Evolutionary conservation across 805 yeast genomes (phyloP).

Genomic region (Wickerhamiella azyma): DNA sequence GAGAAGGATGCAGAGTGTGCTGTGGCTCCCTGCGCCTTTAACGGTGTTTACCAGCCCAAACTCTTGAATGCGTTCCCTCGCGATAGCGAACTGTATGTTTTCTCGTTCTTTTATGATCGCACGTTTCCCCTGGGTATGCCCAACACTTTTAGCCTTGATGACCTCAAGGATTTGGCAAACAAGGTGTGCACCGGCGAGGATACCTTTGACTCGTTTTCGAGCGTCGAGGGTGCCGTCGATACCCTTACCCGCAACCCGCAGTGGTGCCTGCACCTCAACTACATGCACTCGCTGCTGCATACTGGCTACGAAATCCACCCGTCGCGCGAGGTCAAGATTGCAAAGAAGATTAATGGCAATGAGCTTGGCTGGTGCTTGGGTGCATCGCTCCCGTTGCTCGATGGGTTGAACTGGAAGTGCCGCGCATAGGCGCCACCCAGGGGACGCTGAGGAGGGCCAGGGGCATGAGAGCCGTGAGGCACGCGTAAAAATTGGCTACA

Average conservation of each 20-base stretch:
- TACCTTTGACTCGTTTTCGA: constrained; percentile 57
- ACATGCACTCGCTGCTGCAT: constrained; percentile 79
- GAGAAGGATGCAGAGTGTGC: constrained; percentile 72
- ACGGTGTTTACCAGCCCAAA: constrained; percentile 95
- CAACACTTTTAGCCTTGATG: constrained; percentile 68
- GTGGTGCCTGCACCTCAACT: constrained; percentile 88
- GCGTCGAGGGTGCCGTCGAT: constrained; percentile 53
- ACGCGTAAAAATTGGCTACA: too few relatives aligned
- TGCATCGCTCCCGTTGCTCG: constrained; percentile 84
- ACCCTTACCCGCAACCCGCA: constrained; percentile 67
- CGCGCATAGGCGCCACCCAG: too few relatives aligned
- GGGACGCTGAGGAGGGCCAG: too few relatives aligned
- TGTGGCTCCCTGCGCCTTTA: constrained; percentile 79
- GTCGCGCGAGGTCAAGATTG: constrained; percentile 79
- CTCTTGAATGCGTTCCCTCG: constrained; percentile 60
- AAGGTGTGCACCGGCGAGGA: constrained; percentile 75
- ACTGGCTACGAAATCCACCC: constrained; percentile 95
- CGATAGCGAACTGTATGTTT: constrained; percentile 67
- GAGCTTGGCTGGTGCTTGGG: constrained; percentile 99
- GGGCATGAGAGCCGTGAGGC: too few relatives aligned
- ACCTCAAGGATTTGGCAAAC: constrained; percentile 66
- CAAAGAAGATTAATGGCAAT: constrained; percentile 72
- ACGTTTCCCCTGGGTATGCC: constrained; percentile 95
- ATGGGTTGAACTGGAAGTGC: constrained; percentile 57
- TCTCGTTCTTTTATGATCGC: constrained; percentile 91